Evolutionary conservation across 2,329 filamentous ascomycete species (phyloP).

Genomic region (Rutstroemia sp.): DNA sequence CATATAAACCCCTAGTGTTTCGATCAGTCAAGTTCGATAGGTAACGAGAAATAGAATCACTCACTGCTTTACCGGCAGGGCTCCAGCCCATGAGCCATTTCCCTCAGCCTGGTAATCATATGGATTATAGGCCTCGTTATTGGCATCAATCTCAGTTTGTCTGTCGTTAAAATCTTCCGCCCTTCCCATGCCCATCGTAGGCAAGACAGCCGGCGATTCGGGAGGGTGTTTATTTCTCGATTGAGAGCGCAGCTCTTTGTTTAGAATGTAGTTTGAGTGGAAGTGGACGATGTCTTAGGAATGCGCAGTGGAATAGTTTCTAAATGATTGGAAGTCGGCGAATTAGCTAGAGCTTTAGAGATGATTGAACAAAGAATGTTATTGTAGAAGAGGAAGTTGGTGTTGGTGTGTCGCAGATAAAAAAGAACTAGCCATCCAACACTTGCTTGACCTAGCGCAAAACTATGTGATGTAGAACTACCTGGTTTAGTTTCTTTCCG

Average conservation of each 20-base stretch:
- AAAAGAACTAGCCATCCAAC: neutral
- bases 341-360: neutral
- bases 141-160: constrained; percentile 53
- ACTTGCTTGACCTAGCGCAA: constrained; percentile 6
- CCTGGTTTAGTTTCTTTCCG: neutral
- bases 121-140: constrained; percentile 52
- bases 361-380: constrained; percentile 1
- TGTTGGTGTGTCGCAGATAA: neutral
- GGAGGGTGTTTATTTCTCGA: constrained; percentile 13
- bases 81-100: constrained; percentile 84
- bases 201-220: constrained; percentile 36
- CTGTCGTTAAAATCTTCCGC: constrained; percentile 61
- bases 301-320: neutral
- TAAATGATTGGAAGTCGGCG: neutral
- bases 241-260: constrained; percentile 13
- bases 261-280: neutral
- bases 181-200: constrained; percentile 56
- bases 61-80: constrained; percentile 89
- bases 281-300: neutral
- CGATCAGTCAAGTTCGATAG: neutral
- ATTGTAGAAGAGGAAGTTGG: neutral
- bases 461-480: neutral
- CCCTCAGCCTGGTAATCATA: constrained; percentile 88
- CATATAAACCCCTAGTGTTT: constrained; percentile 68
- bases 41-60: constrained; percentile 20